Conservation (phyloP, 139 green algal genomes). For the Chara braunii region DNA sequence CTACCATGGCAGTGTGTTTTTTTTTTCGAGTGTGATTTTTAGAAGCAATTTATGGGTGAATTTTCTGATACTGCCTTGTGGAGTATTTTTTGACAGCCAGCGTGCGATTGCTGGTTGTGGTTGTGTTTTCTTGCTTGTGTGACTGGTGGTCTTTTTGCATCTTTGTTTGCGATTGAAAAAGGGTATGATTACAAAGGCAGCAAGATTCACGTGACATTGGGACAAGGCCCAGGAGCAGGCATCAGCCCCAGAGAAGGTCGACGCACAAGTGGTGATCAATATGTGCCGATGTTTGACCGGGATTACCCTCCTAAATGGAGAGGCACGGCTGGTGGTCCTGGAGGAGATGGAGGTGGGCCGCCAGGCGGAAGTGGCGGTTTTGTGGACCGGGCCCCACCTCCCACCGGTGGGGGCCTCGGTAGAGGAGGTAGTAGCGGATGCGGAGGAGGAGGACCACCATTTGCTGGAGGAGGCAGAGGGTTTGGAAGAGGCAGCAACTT, state of each 20-base stretch:
- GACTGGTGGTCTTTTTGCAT: not conserved
- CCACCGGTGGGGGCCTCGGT: too few species aligned
- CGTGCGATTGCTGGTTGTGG: not conserved
- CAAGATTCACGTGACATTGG: not conserved
- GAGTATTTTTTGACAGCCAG: too few species aligned
- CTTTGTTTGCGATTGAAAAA: not conserved
- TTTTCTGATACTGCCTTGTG: too few species aligned
- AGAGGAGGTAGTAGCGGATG: too few species aligned
- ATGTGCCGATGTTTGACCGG: too few species aligned
- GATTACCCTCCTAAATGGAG: too few species aligned
- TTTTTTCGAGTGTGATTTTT: not conserved
- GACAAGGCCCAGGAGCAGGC: not conserved
- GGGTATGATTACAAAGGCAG: constrained; percentile 24
- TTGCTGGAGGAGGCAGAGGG: not conserved
- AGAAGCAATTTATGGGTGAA: not conserved
- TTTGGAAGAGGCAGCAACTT: too few species aligned
- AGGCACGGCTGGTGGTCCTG: too few species aligned
- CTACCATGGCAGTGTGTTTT: too few species aligned
- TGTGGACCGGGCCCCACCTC: not conserved
- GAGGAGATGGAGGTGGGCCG: too few species aligned
- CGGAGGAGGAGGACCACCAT: not conserved
- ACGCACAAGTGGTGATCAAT: too few species aligned
- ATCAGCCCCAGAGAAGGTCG: constrained; percentile 6
- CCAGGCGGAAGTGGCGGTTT: constrained; percentile 3
- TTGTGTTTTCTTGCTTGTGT: not conserved